phyloP scores from a whole-genome alignment of 306 rosid genomes.

The Prunus salicina region DNA sequence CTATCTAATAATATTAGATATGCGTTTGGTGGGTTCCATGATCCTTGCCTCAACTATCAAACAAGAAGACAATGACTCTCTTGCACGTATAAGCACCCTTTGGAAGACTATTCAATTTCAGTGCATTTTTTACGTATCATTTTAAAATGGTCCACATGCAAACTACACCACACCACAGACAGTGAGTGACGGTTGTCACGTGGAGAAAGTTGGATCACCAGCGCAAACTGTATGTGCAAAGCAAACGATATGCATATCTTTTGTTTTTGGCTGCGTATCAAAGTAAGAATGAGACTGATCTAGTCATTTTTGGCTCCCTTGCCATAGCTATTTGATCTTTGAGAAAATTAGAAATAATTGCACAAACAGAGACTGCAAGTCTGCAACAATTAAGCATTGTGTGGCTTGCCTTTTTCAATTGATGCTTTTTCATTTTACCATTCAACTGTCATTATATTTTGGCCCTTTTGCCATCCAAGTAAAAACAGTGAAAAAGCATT shows the following conservation, averaged over 20 bases:
- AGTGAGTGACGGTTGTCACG: not conserved
- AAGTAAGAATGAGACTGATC: not conserved
- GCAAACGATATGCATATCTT: not conserved
- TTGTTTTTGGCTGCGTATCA: not conserved
- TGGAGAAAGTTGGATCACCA: not conserved
- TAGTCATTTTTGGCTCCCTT: not conserved
- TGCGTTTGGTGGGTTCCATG: not conserved
- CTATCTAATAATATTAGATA: no score
- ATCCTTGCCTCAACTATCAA: not conserved
- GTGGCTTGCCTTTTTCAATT: no score
- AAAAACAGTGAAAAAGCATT: not conserved
- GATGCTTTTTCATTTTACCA: not conserved
- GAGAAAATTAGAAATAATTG: not conserved
- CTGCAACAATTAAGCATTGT: no score
- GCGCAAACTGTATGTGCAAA: not conserved
- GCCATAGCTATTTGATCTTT: no score
- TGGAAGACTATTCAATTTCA: no score
- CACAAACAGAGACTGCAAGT: not conserved
- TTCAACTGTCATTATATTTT: not conserved
- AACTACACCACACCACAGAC: no score
- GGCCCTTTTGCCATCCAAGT: not conserved
- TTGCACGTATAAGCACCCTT: no score
- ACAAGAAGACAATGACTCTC: not conserved
- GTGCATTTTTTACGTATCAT: no score
- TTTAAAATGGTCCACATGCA: not conserved